phyloP scores from a whole-genome alignment of 2,329 filamentous ascomycete species.

The Pseudocercospora vitis region DNA sequence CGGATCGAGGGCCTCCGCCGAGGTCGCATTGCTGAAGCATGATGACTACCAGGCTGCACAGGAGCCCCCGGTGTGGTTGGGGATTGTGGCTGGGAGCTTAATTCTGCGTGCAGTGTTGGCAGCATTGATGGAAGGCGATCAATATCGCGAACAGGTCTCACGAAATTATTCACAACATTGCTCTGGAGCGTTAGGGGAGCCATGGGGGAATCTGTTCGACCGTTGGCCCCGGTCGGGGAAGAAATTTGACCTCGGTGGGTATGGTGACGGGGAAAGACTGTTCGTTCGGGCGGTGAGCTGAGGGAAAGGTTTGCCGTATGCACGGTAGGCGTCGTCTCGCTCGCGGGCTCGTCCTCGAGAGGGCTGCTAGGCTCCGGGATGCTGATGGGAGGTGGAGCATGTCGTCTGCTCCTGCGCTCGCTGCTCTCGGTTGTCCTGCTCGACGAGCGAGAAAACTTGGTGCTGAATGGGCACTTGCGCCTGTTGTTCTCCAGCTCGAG shows the following conservation, averaged over 20 bases:
- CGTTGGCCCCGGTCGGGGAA: constrained; percentile 28
- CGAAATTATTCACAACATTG: constrained; percentile 50
- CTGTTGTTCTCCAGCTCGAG: constrained; percentile 78
- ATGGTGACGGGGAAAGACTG: constrained; percentile 61
- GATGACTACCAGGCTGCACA: constrained; percentile 50
- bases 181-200: constrained; percentile 35
- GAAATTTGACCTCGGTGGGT: constrained; percentile 42
- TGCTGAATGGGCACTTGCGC: constrained; percentile 46
- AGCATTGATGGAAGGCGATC: constrained; percentile 84
- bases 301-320: constrained; percentile 57
- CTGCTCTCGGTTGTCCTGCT: constrained; percentile 34
- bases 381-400: constrained; percentile 82
- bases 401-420: constrained; percentile 59
- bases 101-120: constrained; percentile 64
- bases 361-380: constrained; percentile 59
- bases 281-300: constrained; percentile 70
- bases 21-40: constrained; percentile 52
- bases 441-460: constrained; percentile 43
- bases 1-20: constrained; percentile 80
- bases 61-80: constrained; percentile 80
- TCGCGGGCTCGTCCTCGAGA: constrained; percentile 53
- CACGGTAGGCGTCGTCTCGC: constrained; percentile 61
- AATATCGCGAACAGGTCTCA: constrained; percentile 76
- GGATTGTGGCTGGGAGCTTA: constrained; percentile 87
- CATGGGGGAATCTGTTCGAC: constrained; percentile 30